phyloP scores from a whole-genome alignment of 2,329 filamentous ascomycete species.

The Cordyceps cicadae region DNA sequence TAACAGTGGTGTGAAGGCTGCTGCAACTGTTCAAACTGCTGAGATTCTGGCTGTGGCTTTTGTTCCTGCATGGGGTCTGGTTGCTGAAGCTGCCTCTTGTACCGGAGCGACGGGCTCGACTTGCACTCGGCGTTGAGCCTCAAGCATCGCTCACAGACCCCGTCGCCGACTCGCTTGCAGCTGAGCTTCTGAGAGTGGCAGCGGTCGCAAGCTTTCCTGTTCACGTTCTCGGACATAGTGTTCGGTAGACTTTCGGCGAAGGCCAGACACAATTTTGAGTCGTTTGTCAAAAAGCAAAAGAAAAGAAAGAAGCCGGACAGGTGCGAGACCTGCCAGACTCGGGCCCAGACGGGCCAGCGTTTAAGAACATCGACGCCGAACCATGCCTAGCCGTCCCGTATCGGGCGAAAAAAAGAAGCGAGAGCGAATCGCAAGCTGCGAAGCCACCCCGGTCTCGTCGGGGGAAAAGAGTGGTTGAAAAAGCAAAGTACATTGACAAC shows the following conservation, averaged over 20 bases:
- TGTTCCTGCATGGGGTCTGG: slow-evolving; percentile 1
- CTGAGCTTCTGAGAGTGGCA: slow-evolving; percentile 39
- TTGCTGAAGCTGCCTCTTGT: slow-evolving; percentile 26
- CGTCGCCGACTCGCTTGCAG: slow-evolving; percentile 33
- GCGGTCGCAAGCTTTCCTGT: slow-evolving; percentile 38
- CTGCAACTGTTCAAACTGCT: slow-evolving; percentile 17
- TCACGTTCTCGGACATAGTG: slow-evolving; percentile 29
- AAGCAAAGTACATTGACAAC: not conserved
- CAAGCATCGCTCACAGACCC: slow-evolving; percentile 34
- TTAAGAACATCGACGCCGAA: slow-evolving; percentile 10
- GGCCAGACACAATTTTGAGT: not conserved
- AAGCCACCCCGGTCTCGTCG: not conserved
- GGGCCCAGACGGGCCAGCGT: slow-evolving; percentile 1
- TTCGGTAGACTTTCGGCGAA: slow-evolving; percentile 13
- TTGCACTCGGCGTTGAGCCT: slow-evolving; percentile 35
- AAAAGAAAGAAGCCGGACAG: not conserved
- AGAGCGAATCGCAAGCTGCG: not conserved
- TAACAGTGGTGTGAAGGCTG: slow-evolving; percentile 11
- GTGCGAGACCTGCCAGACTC: not conserved
- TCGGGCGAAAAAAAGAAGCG: not conserved
- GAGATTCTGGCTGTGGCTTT: not conserved
- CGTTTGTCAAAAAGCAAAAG: not conserved
- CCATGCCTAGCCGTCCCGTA: not conserved
- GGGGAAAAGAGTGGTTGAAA: not conserved
- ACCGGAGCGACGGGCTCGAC: slow-evolving; percentile 34